Conservation (phyloP, 305 asterid species). For the Fraxinus albicans region DNA sequence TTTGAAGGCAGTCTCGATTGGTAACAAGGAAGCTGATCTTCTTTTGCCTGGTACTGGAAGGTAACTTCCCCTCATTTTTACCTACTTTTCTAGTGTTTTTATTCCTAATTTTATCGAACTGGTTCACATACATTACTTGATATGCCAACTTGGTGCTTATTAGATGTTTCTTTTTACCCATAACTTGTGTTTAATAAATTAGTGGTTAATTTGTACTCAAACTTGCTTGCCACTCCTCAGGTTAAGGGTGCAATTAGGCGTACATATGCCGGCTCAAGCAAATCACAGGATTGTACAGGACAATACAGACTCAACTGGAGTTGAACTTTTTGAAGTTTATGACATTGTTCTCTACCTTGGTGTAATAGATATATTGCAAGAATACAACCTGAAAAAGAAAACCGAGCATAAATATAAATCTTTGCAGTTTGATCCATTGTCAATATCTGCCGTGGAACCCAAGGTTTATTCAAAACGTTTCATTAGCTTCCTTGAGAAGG, state of each 20-base stretch:
- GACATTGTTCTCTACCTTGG: constrained; percentile 94
- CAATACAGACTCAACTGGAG: constrained; percentile 52
- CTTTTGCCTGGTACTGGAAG: constrained; percentile 96
- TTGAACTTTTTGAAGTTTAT: constrained; percentile 89
- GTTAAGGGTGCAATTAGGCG: constrained; percentile 94
- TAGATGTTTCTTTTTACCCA: neutral
- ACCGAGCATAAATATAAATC: constrained; percentile 73
- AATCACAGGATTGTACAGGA: constrained; percentile 61
- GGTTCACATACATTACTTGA: neutral
- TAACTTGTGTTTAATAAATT: neutral
- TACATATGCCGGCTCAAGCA: constrained; percentile 99
- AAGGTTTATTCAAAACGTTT: constrained; percentile 73
- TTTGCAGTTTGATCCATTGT: constrained; percentile 61
- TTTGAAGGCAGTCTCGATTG: constrained; percentile 78
- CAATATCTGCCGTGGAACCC: constrained; percentile 78
- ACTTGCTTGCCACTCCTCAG: constrained; percentile 32
- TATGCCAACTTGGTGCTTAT: neutral
- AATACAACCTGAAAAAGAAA: constrained; percentile 77
- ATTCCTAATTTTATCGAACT: neutral
- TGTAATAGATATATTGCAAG: constrained; percentile 82
- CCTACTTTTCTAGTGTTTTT: neutral
- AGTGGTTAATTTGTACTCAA: neutral
- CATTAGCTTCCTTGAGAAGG: constrained; percentile 59
- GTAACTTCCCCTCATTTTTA: constrained; percentile 36
- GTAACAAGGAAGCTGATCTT: constrained; percentile 82